Evolutionary conservation across 371 early-diverging fungal species (phyloP).

Genomic region (Mortierella sp.): DNA sequence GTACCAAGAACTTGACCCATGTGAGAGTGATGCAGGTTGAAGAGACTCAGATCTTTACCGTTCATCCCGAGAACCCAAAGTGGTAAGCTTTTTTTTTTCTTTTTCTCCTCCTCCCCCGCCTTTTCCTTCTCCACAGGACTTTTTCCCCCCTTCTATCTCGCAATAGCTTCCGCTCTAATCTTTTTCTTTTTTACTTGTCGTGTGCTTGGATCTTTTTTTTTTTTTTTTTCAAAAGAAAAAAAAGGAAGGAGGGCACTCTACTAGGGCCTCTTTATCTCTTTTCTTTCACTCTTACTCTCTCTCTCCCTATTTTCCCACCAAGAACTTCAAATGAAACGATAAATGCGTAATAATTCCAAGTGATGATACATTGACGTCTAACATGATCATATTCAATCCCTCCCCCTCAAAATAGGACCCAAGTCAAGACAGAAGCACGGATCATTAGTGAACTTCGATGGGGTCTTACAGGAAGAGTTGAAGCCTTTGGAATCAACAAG

Average conservation of each 20-base stretch:
- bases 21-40: constrained; percentile 93
- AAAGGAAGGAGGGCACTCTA: background rate
- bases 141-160: background rate
- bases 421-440: constrained; percentile 84
- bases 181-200: constrained; percentile 6
- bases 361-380: background rate
- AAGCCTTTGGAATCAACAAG: constrained; percentile 88
- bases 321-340: background rate
- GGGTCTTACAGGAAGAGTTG: constrained; percentile 85
- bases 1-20: constrained; percentile 92
- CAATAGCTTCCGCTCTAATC: background rate
- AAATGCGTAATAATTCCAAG: no score
- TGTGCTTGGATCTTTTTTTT: constrained; percentile 5
- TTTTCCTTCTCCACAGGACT: background rate
- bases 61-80: constrained; percentile 68
- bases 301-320: background rate
- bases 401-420: constrained; percentile 63
- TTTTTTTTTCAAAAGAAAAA: background rate
- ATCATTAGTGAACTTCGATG: constrained; percentile 92
- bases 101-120: background rate
- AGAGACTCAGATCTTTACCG: constrained; percentile 85
- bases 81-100: constrained; percentile 50
- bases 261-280: background rate
- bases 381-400: background rate
- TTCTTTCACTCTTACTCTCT: background rate